phyloP scores from a whole-genome alignment of 805 yeast species.

The Cyberlindnera suaveolens region DNA sequence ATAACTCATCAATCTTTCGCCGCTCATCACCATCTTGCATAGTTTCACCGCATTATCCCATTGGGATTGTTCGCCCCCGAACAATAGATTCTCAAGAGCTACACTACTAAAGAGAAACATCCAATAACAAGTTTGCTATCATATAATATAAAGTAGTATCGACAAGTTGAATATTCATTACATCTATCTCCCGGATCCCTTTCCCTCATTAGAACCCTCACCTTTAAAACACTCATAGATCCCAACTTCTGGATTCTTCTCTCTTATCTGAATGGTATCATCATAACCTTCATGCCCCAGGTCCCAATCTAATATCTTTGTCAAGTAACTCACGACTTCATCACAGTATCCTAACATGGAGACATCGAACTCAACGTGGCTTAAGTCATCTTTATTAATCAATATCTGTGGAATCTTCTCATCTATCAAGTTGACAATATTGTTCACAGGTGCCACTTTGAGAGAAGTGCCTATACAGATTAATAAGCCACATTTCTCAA shows the following conservation, averaged over 20 bases:
- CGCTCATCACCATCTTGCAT: too few relatives aligned
- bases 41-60: too few relatives aligned
- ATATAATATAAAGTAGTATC: too few relatives aligned
- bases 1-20: too few relatives aligned
- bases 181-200: too few relatives aligned
- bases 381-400: slow-evolving; percentile 70
- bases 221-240: slow-evolving; percentile 21
- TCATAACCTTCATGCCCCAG: slow-evolving; percentile 49
- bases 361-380: slow-evolving; percentile 74
- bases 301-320: slow-evolving; percentile 53
- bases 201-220: too few relatives aligned
- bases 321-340: slow-evolving; percentile 64
- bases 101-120: too few relatives aligned
- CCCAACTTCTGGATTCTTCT: slow-evolving; percentile 27
- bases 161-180: too few relatives aligned
- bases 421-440: slow-evolving; percentile 70
- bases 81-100: too few relatives aligned
- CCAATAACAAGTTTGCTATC: too few relatives aligned
- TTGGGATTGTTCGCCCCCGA: too few relatives aligned
- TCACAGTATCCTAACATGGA: slow-evolving; percentile 77
- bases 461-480: slow-evolving; percentile 87
- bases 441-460: slow-evolving; percentile 88
- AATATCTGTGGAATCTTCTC: slow-evolving; percentile 76
- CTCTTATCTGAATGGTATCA: slow-evolving; percentile 27
- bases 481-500: slow-evolving; percentile 64